A percentile compares a stretch with the other conserved stretches of the same genome.
Evolutionary conservation across 225 moss, liverwort and hornwort species (phyloP).

Genomic region (Bryum argenteum): DNA sequence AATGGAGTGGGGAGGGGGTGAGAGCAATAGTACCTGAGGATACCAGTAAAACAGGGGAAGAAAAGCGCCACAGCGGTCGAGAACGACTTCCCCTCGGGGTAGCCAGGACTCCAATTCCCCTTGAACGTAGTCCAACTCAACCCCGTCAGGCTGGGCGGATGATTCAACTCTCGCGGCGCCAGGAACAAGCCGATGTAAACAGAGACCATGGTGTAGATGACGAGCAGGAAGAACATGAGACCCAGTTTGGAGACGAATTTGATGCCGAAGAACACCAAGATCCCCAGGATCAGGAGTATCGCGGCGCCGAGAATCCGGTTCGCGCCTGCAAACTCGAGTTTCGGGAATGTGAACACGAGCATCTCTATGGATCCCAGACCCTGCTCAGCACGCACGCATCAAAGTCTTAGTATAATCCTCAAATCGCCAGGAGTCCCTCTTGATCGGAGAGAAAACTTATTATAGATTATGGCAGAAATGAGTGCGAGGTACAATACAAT

Average conservation of each 20-base stretch:
- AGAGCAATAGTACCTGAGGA: conserved; percentile 58
- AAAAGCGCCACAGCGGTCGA: conserved; percentile 79
- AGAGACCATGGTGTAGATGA: conserved; percentile 84
- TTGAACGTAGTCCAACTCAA: conserved; percentile 90
- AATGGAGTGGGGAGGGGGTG: too few relatives aligned
- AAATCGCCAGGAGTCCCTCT: too few relatives aligned
- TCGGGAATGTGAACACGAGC: conserved; percentile 80
- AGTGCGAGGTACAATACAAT: too few relatives aligned
- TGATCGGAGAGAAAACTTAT: too few relatives aligned
- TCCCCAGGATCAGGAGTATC: conserved; percentile 43
- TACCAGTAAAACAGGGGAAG: conserved; percentile 97
- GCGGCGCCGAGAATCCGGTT: conserved; percentile 73
- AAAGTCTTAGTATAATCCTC: too few relatives aligned
- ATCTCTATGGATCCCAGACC: conserved; percentile 93
- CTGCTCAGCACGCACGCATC: conserved; percentile 36
- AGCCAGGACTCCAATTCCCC: conserved; percentile 82
- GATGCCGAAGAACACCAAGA: conserved; percentile 86
- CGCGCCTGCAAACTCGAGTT: conserved; percentile 53
- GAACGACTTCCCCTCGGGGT: conserved; percentile 70
- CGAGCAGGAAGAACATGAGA: conserved; percentile 73
- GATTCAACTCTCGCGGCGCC: conserved; percentile 56
- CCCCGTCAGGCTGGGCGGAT: conserved; percentile 75
- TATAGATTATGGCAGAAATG: too few relatives aligned
- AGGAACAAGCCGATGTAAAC: conserved; percentile 77
- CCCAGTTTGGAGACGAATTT: conserved; percentile 89